Conservation (phyloP, 2,329 filamentous ascomycete species). For the Fusarium clavum region DNA sequence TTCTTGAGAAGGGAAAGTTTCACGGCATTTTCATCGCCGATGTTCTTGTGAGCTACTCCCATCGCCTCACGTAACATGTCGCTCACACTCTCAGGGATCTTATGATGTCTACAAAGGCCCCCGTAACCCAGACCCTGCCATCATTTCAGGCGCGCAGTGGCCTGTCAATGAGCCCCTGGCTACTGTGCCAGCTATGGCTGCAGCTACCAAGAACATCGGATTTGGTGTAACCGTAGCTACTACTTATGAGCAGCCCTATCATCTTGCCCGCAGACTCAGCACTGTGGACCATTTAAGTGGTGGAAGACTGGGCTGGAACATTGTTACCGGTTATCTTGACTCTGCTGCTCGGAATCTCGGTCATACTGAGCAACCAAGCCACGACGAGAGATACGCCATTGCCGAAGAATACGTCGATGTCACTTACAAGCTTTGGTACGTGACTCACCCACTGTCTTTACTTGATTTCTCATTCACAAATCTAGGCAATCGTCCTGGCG, state of each 20-base stretch:
- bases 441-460: neutral
- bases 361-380: slow-evolving; percentile 53
- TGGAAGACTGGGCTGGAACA: slow-evolving; percentile 67
- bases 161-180: slow-evolving; percentile 76
- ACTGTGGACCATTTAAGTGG: slow-evolving; percentile 73
- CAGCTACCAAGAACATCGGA: slow-evolving; percentile 73
- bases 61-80: neutral
- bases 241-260: slow-evolving; percentile 78
- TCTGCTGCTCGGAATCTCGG: slow-evolving; percentile 75
- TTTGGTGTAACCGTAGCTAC: slow-evolving; percentile 78
- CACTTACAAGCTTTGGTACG: slow-evolving; percentile 73
- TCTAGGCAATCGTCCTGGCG: slow-evolving; percentile 67
- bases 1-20: slow-evolving; percentile 71
- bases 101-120: slow-evolving; percentile 77
- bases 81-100: slow-evolving; percentile 58
- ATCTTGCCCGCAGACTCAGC: slow-evolving; percentile 72
- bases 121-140: slow-evolving; percentile 63
- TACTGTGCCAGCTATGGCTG: slow-evolving; percentile 76
- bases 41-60: slow-evolving; percentile 57
- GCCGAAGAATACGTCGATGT: slow-evolving; percentile 74
- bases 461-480: neutral
- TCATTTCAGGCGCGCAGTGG: slow-evolving; percentile 74
- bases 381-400: slow-evolving; percentile 73
- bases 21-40: slow-evolving; percentile 76
- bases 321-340: slow-evolving; percentile 78